Evolutionary conservation across 441 rosid species (phyloP).

Genomic region (Populus hybrid): DNA sequence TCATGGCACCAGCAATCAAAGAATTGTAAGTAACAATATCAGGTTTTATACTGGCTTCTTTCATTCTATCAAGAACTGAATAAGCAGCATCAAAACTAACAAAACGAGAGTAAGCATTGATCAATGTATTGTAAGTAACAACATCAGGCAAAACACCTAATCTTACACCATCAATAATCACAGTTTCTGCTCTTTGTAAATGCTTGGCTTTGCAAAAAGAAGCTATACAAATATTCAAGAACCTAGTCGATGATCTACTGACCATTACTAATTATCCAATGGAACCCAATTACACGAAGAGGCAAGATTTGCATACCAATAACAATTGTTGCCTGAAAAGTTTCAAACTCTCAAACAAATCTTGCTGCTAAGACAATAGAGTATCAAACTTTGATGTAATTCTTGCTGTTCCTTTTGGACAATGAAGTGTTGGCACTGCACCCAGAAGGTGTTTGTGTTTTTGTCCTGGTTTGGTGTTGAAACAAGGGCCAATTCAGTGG

Average conservation of each 20-base stretch:
- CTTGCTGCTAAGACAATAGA: neutral
- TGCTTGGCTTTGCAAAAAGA: conserved; percentile 56
- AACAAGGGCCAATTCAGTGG: neutral
- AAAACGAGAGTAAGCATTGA: conserved; percentile 58
- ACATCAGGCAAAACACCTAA: conserved; percentile 74
- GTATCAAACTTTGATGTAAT: neutral
- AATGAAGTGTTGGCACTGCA: neutral
- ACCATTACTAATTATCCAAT: neutral
- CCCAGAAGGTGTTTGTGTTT: neutral
- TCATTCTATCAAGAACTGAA: conserved; percentile 54
- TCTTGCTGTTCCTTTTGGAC: neutral
- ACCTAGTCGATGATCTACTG: conserved; percentile 44
- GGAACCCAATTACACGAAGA: neutral
- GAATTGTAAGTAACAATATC: conserved; percentile 63
- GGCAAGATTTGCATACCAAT: neutral
- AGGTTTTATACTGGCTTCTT: conserved; percentile 57
- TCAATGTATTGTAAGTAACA: conserved; percentile 64
- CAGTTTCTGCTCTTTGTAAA: conserved; percentile 57
- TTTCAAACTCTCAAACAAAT: neutral
- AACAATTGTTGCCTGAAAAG: neutral
- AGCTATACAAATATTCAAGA: conserved; percentile 55
- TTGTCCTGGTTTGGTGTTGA: neutral
- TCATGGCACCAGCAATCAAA: conserved; percentile 58
- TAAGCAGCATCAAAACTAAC: conserved; percentile 59
- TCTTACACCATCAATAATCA: conserved; percentile 60